These are phyloP conservation scores for Pelagomonas calceolata DNA, from an alignment of 108 stramenopile genomes.

Conservation along the genomic window DNA sequence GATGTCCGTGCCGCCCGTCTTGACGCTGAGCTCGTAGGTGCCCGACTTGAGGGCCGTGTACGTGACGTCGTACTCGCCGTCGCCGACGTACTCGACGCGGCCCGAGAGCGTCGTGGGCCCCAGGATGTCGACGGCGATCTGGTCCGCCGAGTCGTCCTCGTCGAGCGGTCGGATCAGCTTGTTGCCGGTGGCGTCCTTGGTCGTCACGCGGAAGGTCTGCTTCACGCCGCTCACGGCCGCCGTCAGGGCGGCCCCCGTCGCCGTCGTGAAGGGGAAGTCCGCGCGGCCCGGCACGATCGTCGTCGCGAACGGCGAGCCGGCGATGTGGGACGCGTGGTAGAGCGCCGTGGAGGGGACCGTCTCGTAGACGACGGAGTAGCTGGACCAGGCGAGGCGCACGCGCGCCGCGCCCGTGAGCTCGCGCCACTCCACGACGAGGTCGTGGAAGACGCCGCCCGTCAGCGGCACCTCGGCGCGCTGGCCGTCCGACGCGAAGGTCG, in stretches of 20 bases:
- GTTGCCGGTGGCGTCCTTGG: constrained; percentile 52
- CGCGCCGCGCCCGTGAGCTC: constrained; percentile 58
- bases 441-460: constrained; percentile 41
- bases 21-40: constrained; percentile 50
- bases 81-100: constrained; percentile 46
- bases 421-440: constrained; percentile 59
- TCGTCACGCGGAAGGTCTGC: constrained; percentile 54
- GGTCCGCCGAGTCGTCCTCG: constrained; percentile 45
- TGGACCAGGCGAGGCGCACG: constrained; percentile 52
- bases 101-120: constrained; percentile 22
- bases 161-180: constrained; percentile 35
- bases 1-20: constrained; percentile 59
- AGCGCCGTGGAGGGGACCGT: constrained; percentile 44
- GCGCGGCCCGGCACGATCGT: constrained; percentile 56
- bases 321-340: constrained; percentile 47
- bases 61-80: constrained; percentile 46
- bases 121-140: constrained; percentile 43
- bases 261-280: constrained; percentile 54
- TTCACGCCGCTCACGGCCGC: constrained; percentile 48
- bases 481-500: constrained; percentile 21
- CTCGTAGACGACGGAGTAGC: constrained; percentile 38
- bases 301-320: constrained; percentile 57
- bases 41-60: constrained; percentile 63
- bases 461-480: constrained; percentile 38
- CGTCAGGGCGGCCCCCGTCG: constrained; percentile 40